Evolutionary conservation across 1,139 yeast genomes (phyloP).

Genomic region (Debaryomyces nepalensis): DNA sequence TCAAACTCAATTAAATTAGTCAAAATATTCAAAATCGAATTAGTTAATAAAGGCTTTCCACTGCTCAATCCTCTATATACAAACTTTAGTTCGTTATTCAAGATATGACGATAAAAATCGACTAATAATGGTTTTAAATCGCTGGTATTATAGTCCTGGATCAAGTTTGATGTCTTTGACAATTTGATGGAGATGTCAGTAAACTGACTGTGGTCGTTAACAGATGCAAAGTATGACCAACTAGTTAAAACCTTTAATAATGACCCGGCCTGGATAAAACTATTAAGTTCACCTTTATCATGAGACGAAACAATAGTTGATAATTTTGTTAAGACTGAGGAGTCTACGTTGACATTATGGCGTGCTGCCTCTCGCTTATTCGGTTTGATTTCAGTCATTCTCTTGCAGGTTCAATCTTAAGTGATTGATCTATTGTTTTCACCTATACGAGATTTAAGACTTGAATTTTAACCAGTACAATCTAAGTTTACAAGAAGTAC

Average conservation of each 20-base stretch:
- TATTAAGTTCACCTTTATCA: slow-evolving; percentile 14
- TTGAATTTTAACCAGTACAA: not conserved
- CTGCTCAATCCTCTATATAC: slow-evolving; percentile 71
- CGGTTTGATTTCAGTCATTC: slow-evolving; percentile 6
- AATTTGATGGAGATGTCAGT: slow-evolving; percentile 43
- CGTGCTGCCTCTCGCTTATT: slow-evolving; percentile 7
- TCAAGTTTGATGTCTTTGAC: slow-evolving; percentile 28
- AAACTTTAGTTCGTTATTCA: slow-evolving; percentile 61
- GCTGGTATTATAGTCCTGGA: slow-evolving; percentile 18
- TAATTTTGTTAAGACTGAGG: slow-evolving; percentile 23
- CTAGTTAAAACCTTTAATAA: slow-evolving; percentile 29
- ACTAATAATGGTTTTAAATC: slow-evolving; percentile 19
- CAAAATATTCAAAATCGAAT: slow-evolving; percentile 62
- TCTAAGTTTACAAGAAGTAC: not conserved
- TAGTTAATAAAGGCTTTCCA: slow-evolving; percentile 61
- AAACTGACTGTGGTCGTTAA: slow-evolving; percentile 61
- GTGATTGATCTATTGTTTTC: not conserved
- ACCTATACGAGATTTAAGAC: not conserved
- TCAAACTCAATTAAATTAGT: slow-evolving; percentile 54
- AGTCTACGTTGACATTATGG: slow-evolving; percentile 23
- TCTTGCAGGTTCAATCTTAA: not conserved
- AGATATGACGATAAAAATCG: slow-evolving; percentile 53
- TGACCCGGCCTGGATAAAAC: slow-evolving; percentile 20
- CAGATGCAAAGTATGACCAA: slow-evolving; percentile 69
- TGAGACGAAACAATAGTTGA: slow-evolving; percentile 18